Conservation (phyloP, 106 monocot species). For the Chionographis japonica region DNA sequence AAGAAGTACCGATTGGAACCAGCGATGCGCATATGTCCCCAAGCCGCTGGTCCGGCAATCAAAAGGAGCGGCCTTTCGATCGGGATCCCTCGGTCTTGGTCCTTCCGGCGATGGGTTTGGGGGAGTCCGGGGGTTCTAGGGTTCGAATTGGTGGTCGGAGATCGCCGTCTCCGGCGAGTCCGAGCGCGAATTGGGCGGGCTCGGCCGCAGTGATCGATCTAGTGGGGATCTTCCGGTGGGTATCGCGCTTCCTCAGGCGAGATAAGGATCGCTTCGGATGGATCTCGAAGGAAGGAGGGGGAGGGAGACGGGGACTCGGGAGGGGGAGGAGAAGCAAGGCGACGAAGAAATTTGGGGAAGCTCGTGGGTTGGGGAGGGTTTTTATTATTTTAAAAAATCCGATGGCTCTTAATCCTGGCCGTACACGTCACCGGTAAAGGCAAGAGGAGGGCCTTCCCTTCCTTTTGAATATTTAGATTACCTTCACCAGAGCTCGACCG, state of each 20-base stretch:
- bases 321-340: too few relatives aligned
- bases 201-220: too few relatives aligned
- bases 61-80: background rate
- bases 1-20: constrained; percentile 11
- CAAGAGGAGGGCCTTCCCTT: background rate
- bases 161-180: constrained; percentile 2
- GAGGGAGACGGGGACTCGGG: too few relatives aligned
- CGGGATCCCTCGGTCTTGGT: background rate
- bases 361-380: constrained; percentile 1
- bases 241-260: background rate
- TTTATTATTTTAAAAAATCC: background rate
- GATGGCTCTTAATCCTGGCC: background rate
- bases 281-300: background rate
- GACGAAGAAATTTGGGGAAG: background rate
- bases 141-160: background rate
- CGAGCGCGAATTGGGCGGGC: background rate
- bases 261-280: background rate
- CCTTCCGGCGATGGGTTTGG: background rate
- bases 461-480: background rate
- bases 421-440: constrained; percentile 9
- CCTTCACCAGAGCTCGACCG: background rate
- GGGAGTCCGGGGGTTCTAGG: background rate
- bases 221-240: too few relatives aligned
- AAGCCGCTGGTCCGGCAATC: background rate
- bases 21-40: constrained; percentile 13